Evolutionary conservation across 257 asterid species (phyloP).

Genomic region (Solanum lycopersicoides): DNA sequence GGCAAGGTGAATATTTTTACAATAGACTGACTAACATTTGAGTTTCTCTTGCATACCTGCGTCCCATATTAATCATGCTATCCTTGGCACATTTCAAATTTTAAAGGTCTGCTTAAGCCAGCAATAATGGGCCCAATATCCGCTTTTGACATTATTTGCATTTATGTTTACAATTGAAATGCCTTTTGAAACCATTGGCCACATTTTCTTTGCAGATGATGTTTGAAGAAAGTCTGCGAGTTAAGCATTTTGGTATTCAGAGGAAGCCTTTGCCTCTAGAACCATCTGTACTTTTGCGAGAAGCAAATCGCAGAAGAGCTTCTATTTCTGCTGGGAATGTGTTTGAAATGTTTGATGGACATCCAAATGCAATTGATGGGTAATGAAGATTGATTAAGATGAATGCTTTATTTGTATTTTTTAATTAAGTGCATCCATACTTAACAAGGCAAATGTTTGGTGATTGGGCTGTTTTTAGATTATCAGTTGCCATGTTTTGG

Average conservation of each 20-base stretch:
- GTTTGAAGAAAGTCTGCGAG: slow-evolving; percentile 72
- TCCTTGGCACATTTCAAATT: not conserved
- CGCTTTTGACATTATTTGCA: not conserved
- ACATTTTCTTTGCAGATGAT: slow-evolving; percentile 44
- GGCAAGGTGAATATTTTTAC: not conserved
- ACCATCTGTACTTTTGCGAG: slow-evolving; percentile 91
- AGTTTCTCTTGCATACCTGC: not conserved
- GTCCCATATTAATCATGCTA: not conserved
- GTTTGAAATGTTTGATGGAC: slow-evolving; percentile 76
- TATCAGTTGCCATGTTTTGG: not conserved
- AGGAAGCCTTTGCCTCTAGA: slow-evolving; percentile 95
- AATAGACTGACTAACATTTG: not conserved
- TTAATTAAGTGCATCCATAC: not conserved
- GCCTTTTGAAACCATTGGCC: not conserved
- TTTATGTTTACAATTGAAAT: not conserved
- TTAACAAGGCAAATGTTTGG: not conserved
- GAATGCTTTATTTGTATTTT: not conserved
- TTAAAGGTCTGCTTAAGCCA: not conserved
- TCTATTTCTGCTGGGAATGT: slow-evolving; percentile 95
- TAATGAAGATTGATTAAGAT: slow-evolving; percentile 24
- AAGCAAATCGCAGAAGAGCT: slow-evolving; percentile 98
- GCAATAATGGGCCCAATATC: not conserved
- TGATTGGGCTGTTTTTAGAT: not conserved
- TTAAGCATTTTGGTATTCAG: slow-evolving; percentile 87
- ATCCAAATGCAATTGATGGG: slow-evolving; percentile 55